Evolutionary conservation across 1,139 yeast species (phyloP), one percentile per base, ranked within the genome.

Genomic region (Meyerozyma guilliermondii): DNA sequence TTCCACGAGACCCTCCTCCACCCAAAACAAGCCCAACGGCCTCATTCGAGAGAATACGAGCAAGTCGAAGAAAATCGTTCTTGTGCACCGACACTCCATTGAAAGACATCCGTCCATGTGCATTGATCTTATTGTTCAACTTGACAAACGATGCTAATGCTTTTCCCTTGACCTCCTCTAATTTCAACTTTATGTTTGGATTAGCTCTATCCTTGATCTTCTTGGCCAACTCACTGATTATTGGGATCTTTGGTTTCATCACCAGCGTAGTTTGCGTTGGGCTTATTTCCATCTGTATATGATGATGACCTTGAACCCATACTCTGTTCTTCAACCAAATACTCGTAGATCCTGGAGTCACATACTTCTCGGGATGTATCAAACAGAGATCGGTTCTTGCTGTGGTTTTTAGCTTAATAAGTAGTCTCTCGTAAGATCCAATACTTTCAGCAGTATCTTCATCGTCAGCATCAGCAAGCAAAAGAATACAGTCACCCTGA

Each of bases 1-100:
- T 76, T 1, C 98, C 98, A 53, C 98, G 74, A 0, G 98, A 96
- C 26, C 98, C 98, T 38, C 98, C 98, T 11, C 98, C 98, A 4
- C 98, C 98, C 7, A 92, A 71, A 3, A 92, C 97, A 16, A 92
- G 68, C 0, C 98, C 98, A 31, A 92, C 88, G 0, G 96, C 96
- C 59, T 89, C 89, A 13, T 96, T 95, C 0, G 97, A 87, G 22
- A 92, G 65, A 11, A 92, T 78, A 52, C 98, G 74, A 0, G 98
- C 98, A 29, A 92, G 66, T 44, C 98, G 74, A 60, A 87, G 71
- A 58, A 92, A 92, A 59, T 92, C 98, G 58, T 83, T 85, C 61
- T 92, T 92, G 58, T 87, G 89, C 11, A 78, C 66, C 51, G 76
- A 76, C 38, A 73, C 67, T 7, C 82, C 66, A 9, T 74, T 66